A percentile compares a stretch with the other conserved stretches of the same genome.
phyloP scores from a whole-genome alignment of 495 filamentous ascomycete species.

The Lichina pygmaea region DNA sequence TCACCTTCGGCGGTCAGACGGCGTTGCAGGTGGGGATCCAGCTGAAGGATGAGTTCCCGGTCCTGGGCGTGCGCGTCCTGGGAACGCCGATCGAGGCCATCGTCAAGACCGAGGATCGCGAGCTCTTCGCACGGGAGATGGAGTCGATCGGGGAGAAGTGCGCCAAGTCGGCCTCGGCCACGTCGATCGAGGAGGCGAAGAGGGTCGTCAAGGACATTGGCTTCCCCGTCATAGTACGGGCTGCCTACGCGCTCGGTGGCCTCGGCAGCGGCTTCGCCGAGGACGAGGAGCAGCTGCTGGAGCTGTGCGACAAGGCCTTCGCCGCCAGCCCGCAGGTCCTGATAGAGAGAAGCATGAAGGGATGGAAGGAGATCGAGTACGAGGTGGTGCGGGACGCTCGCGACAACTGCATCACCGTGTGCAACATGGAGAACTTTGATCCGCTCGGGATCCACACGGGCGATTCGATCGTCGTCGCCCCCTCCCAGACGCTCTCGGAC shows the following conservation, averaged over 20 bases:
- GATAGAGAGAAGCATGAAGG: conserved; percentile 96
- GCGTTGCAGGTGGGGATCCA: conserved; percentile 87
- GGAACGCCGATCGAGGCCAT: conserved; percentile 95
- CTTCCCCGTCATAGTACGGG: conserved; percentile 90
- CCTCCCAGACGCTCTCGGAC: conserved; percentile 83
- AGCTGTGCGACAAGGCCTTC: conserved; percentile 85
- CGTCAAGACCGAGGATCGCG: conserved; percentile 92
- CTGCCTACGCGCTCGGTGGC: conserved; percentile 86
- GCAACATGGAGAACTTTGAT: conserved; percentile 99
- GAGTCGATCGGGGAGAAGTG: conserved; percentile 95
- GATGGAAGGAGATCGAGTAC: conserved; percentile 98
- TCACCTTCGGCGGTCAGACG: conserved; percentile 92
- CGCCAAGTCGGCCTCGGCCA: conserved; percentile 85
- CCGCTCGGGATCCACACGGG: conserved; percentile 89
- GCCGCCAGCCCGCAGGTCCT: conserved; percentile 88
- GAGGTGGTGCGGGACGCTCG: conserved; percentile 82
- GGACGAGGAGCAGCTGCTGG: conserved; percentile 58
- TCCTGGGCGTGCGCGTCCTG: conserved; percentile 70
- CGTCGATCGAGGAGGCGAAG: conserved; percentile 61
- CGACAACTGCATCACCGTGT: conserved; percentile 97
- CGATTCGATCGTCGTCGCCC: conserved; percentile 90
- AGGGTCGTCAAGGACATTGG: conserved; percentile 64
- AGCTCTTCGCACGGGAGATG: conserved; percentile 93
- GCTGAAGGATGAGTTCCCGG: conserved; percentile 84
- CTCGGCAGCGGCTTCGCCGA: conserved; percentile 90